Base-by-base conservation (phyloP, 139 green algal genomes). In the Astrephomene gubernaculifera region DNA sequence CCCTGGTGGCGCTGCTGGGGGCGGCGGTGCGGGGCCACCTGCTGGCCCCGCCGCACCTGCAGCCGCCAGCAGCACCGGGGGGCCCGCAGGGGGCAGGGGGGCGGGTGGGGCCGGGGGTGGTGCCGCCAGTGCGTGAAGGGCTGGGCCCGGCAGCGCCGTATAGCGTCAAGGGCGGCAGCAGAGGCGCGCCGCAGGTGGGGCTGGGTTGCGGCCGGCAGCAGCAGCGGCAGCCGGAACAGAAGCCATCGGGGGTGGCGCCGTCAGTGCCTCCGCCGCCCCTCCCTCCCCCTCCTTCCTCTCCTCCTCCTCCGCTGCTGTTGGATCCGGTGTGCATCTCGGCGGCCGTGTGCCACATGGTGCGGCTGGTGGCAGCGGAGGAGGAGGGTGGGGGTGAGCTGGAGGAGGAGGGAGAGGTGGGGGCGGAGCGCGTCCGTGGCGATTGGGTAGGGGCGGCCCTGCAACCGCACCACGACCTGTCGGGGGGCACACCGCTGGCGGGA, bases 291-390 rank as follows among this genome's bases (percentile, higher is more conserved):
- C 6, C 61, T 35, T 29, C 19, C 61, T 9, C 19, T n/a, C 29
- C 61, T 69, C 6, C 8, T 9, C 24, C 2, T 9, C 24, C 61
- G 29, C 61, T 6, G 27, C 57, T 64, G 39, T 19, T 83, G 21
- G 76, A 83, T 39, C 60, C 76, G 0, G 76, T 83, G 4, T 83
- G 76, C 43, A 29, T 83, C 14, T 83, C 76, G 7, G 76, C 76
- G 8, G 76, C 76, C 4, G 76, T 72, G 10, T 83, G 76, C 29
- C 76, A 60, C 29, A 83, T 83, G 76, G 76, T 41, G 36, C 53
- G 54, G 38, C 74, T 71, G 74, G 14, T 45, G 68, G 65, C 63
- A 7, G 17, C 19, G 71, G 31, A 44, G 33, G 19, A 54, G 10
- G 41, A 7, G 57, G 57, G 63, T 33, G 63, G 63, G 24, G 63